phyloP scores from a whole-genome alignment of 177 flowering plant genomes.

The Telopea speciosissima region DNA sequence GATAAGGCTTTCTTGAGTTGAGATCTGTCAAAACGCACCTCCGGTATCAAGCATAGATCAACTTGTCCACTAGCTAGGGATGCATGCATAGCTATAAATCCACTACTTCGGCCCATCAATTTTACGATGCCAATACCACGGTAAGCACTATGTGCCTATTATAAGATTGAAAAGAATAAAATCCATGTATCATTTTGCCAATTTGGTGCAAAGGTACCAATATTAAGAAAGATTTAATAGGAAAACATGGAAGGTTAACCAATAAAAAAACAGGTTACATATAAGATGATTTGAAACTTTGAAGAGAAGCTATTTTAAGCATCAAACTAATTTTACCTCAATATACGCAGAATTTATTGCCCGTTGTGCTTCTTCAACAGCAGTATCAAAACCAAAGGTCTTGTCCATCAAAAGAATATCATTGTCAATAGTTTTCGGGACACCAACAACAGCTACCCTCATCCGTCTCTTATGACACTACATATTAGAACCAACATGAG shows the following conservation, averaged over 20 bases:
- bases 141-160: conserved; percentile 92
- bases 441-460: conserved; percentile 85
- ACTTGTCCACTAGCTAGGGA: conserved; percentile 90
- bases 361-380: conserved; percentile 93
- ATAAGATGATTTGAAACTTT: too few relatives aligned
- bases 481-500: conserved; percentile 10
- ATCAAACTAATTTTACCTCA: conserved; percentile 45
- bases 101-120: conserved; percentile 95
- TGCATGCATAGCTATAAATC: conserved; percentile 94
- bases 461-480: conserved; percentile 66
- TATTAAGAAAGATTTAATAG: neutral
- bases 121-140: conserved; percentile 89
- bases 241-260: too few relatives aligned
- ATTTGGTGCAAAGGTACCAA: neutral
- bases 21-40: conserved; percentile 34
- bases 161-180: conserved; percentile 7
- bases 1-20: too few relatives aligned
- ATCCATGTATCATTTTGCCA: neutral
- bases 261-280: too few relatives aligned
- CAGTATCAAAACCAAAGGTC: conserved; percentile 95
- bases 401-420: conserved; percentile 91
- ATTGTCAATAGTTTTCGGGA: conserved; percentile 95
- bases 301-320: neutral
- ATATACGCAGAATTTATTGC: conserved; percentile 95
- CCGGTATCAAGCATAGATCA: conserved; percentile 87